Evolutionary conservation across 2,329 filamentous ascomycete species (phyloP), one percentile per base, ranked within the genome.

Genomic region (Mycosphaerella sp.): DNA sequence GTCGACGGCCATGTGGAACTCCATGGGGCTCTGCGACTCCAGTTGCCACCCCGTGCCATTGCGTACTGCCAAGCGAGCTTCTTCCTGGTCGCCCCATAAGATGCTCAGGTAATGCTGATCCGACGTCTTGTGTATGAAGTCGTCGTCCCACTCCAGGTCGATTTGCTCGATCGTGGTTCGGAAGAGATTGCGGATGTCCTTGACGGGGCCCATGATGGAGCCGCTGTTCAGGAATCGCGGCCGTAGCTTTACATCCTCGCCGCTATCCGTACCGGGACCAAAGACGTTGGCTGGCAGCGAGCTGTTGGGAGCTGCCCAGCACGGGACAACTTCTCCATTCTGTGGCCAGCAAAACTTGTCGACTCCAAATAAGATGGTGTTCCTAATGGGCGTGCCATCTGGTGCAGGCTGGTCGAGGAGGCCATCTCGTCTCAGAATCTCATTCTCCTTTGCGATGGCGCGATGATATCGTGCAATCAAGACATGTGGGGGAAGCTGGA

Each of bases 401-500:
- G 35, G 30, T 13, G 48, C 28, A 34, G 27, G 25, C 43, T 41
- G 41, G n/a, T 54, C 32, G 8, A 50, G 30, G 3, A 39, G 41
- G 8, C 42, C 40, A n/a, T 55, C 41, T 17, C 36, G 17, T 21
- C 28, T 43, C 1, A 56, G 51, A 27, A 73, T 72, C 34, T 68
- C 64, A 54, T 84, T 80, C 27, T 75, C 77, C 43, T 73, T 71
- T 17, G 71, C 69, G n/a, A 77, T 64, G n/a, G 80, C 68, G 13
- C 71, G 68, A 55, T 81, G 77, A 63, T 85, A 86, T 39, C 83
- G 75, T 55, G 76, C 69, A 21, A 86, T 75, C 55, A 86, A 68
- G 14, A 85, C 71, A 35, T 82, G 76, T 2, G 79, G 75, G 0
- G 81, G 80, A 2, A 86, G 70, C 63, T 86, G 83, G 54, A 85